Base-by-base conservation (phyloP, 2,329 filamentous ascomycete genomes). In the Dryadomyces quercus-mongolicae region DNA sequence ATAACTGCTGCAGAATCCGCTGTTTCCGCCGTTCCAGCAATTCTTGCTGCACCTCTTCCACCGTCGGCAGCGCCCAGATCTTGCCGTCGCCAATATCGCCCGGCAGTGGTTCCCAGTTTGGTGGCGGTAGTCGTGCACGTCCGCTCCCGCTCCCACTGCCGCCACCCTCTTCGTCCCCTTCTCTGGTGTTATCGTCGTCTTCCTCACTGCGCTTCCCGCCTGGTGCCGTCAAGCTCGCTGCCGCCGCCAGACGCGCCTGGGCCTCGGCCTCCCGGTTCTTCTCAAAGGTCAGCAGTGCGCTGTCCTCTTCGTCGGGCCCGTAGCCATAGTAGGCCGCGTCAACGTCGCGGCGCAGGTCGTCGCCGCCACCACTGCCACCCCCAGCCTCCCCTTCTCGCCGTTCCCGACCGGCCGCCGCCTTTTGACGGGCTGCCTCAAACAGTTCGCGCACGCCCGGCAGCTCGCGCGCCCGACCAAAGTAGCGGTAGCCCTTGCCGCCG, bases 281-380 rank as follows among this genome's bases (percentile, higher is more conserved):
- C 74, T 98, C 93, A 66, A 94, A 95, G 52, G 75, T 80, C 59
- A 96, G 67, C 64, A 97, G 66, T 48, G 77, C 81, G 0, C 85
- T 88, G 67, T 95, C 89, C 68, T 97, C 93, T 68, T 97, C 91
- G 61, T 91, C 88, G 8, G 91, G 78, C 57, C 90, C 91, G 68
- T 95, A 98, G 44, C 93, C 93, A 68, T 96, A 98, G 69, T 98
- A 98, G 36, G 84, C 86, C 13, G 93, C 93, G 70, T 98, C 89
- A 9, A 98, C 91, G 61, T 84, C 80, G 70, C 80, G 83, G 57
- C 84, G 72, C 61, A 90, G 66, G 62, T 89, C 86, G 51, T 82
- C 81, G 61, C 86, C 54, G 8, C 5, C 22, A 8, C 20, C 36
- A 31, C 13, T 21, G 38, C 18, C 22, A 16, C 15, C n/a, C n/a